Conservation (phyloP, 441 rosid genomes). For the Arabidopsis hybrid region DNA sequence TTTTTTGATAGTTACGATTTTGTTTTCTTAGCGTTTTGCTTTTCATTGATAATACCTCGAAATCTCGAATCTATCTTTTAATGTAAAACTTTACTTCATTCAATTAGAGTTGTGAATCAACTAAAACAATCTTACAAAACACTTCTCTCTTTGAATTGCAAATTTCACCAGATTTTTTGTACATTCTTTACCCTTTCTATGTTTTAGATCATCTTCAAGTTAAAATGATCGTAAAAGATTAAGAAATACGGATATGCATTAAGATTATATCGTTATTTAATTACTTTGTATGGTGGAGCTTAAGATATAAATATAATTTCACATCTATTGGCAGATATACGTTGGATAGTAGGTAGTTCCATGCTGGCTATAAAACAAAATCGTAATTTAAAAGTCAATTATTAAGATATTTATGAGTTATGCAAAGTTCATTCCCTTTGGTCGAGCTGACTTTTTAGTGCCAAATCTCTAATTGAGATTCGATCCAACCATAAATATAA, state of each 20-base stretch:
- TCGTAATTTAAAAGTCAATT: conserved; percentile 29
- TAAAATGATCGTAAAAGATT: neutral
- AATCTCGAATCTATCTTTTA: too few species aligned
- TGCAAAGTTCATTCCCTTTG: conserved; percentile 40
- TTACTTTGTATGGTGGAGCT: conserved; percentile 2
- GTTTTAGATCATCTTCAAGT: neutral
- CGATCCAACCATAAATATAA: conserved; percentile 25
- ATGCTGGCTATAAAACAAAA: conserved; percentile 22
- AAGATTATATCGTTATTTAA: neutral
- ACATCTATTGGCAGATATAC: conserved; percentile 20
- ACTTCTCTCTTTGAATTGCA: neutral
- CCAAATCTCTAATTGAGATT: conserved; percentile 37
- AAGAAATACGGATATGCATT: neutral
- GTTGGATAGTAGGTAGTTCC: conserved; percentile 27
- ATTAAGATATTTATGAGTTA: conserved; percentile 23
- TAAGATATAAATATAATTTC: neutral
- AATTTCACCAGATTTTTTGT: neutral
- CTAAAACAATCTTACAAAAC: neutral
- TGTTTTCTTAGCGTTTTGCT: too few species aligned
- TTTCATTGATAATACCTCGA: too few species aligned
- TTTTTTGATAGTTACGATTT: neutral
- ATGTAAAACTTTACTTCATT: neutral
- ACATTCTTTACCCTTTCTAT: neutral
- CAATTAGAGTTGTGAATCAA: neutral
- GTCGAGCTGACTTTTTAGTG: conserved; percentile 33